phyloP scores from a whole-genome alignment of 805 yeast genomes.

The Hanseniaspora lindneri region DNA sequence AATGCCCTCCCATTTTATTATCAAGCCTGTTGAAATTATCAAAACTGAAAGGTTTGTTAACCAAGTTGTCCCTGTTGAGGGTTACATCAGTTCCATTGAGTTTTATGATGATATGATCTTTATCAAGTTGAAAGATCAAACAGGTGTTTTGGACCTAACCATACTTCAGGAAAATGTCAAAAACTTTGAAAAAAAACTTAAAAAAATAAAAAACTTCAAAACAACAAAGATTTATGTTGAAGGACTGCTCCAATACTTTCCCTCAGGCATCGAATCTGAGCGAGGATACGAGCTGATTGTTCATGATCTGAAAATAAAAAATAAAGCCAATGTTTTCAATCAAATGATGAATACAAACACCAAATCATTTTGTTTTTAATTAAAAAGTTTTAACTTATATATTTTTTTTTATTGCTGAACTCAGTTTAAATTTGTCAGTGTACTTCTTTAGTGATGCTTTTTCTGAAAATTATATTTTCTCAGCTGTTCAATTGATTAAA shows the following conservation, averaged over 20 bases:
- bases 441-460: too few species aligned
- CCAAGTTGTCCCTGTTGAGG: background rate
- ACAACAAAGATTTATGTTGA: background rate
- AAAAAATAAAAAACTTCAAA: background rate
- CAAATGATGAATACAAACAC: background rate
- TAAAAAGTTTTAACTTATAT: too few species aligned
- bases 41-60: background rate
- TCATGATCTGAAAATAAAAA: background rate
- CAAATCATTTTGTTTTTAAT: background rate
- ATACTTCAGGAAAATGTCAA: background rate
- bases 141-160: background rate
- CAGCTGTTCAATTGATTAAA: too few species aligned
- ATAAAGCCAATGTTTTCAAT: background rate
- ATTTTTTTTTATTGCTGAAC: too few species aligned
- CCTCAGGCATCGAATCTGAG: background rate
- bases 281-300: background rate
- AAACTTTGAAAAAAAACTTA: background rate
- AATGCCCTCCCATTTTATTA: background rate
- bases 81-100: background rate
- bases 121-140: background rate
- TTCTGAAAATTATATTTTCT: too few species aligned
- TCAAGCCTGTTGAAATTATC: background rate
- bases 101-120: conserved; percentile 3
- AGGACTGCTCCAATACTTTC: background rate
- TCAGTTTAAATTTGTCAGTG: too few species aligned